Conservation (phyloP, 257 asterid species). For the Solanum arcanum region DNA sequence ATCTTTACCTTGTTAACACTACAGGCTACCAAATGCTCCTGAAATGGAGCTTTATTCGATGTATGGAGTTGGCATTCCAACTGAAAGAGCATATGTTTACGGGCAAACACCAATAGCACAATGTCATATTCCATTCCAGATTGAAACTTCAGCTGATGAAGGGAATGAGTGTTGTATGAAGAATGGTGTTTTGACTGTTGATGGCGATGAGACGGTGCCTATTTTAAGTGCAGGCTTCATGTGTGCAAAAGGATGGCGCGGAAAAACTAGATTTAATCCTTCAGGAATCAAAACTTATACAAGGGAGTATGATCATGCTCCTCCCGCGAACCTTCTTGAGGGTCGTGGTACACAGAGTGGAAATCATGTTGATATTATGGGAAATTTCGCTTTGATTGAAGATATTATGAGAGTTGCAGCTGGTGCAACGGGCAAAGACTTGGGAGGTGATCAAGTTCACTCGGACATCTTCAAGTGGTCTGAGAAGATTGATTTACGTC, state of each 20-base stretch:
- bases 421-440: constrained; percentile 57
- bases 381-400: constrained; percentile 68
- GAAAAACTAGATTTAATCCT: constrained; percentile 72
- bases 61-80: constrained; percentile 75
- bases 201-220: constrained; percentile 80
- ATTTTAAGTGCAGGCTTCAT: constrained; percentile 71
- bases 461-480: constrained; percentile 73
- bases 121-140: constrained; percentile 68
- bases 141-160: constrained; percentile 57
- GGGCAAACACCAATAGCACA: constrained; percentile 36
- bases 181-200: constrained; percentile 53
- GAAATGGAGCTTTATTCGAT: constrained; percentile 66
- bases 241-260: constrained; percentile 88
- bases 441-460: constrained; percentile 66
- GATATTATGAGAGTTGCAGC: constrained; percentile 71
- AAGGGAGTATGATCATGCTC: constrained; percentile 77
- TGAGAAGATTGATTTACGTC: constrained; percentile 48
- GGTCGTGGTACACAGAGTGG: constrained; percentile 96
- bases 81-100: constrained; percentile 69
- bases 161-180: constrained; percentile 38
- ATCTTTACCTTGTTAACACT: background rate
- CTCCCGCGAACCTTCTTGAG: constrained; percentile 59
- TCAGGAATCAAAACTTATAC: constrained; percentile 45
- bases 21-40: constrained; percentile 80
- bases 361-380: constrained; percentile 85